Base-by-base conservation (phyloP, 2,329 filamentous ascomycete genomes). In the Sarocladiaceae sp. region DNA sequence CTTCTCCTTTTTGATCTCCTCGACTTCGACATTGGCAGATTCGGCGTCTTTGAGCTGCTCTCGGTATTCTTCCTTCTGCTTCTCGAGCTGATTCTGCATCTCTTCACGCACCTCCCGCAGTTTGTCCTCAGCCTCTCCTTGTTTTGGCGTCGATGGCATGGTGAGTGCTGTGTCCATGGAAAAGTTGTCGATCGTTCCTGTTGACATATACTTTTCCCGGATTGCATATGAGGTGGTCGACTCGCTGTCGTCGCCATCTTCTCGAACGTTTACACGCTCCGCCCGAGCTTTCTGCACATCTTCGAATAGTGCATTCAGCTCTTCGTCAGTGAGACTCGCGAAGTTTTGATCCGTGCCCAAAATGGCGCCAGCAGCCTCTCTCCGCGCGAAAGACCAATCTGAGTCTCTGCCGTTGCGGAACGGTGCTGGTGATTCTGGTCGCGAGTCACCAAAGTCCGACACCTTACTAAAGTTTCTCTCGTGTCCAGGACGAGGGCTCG, bases 181-280 rank as follows among this genome's bases (percentile, higher is more conserved):
- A 62, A 97, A 94, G 65, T 96, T 97, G 70, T 99, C 94, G 51
- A 97, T 79, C 0, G 93, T 97, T 2, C 93, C 93, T 52, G 88
- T 94, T 2, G 92, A 97, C 73, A 96, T 82, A 68, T 97, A 97
- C 64, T 97, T 97, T 61, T 99, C 94, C 50, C 94, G 81, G 26
- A 92, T 77, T 2, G 90, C 87, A 63, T 92, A 97, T 1, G 93
- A 97, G 25, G 86, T 88, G 46, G 88, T 82, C 0, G 93, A 97
- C 59, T 99, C 94, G 51, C 86, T 83, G 65, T 97, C 94, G 53
- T 97, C 93, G 52, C 93, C 89, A 36, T 87, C 86, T 55, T 93
- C 91, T 20, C 91, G 83, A 4, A 73, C 79, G 53, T 75, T 80
- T 51, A 90, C 90, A 55, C 83, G 79, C 60, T 86, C 83, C 0